These are phyloP conservation scores for Penicillium occitanis DNA, from an alignment of 2,329 filamentous ascomycete species.

Conservation along the genomic window DNA sequence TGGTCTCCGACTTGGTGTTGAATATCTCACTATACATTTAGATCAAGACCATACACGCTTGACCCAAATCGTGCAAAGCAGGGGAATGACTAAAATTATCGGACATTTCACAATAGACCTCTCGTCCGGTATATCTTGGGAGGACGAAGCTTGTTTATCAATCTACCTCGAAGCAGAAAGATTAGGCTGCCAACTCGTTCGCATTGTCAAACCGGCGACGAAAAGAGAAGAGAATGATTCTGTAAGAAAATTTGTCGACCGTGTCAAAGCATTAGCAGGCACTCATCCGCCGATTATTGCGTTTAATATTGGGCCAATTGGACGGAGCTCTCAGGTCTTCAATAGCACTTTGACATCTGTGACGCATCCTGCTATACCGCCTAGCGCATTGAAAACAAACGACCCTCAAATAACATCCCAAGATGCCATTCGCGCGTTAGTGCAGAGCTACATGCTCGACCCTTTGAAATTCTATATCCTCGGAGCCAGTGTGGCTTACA, in stretches of 20 bases:
- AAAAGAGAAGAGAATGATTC: conserved; percentile 41
- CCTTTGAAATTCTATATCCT: conserved; percentile 45
- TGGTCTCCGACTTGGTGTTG: conserved; percentile 41
- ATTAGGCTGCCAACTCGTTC: conserved; percentile 42
- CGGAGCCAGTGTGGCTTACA: conserved; percentile 43
- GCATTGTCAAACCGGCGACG: conserved; percentile 37
- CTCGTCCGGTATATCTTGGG: conserved; percentile 34
- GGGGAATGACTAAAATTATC: conserved; percentile 44
- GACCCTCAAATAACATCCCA: conserved; percentile 40
- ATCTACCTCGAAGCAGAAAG: conserved; percentile 38
- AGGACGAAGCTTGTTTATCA: conserved; percentile 35
- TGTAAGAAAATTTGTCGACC: conserved; percentile 39
- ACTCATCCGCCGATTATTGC: conserved; percentile 39
- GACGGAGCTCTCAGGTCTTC: conserved; percentile 47
- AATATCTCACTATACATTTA: conserved; percentile 43
- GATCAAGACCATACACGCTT: conserved; percentile 32
- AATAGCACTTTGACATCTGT: conserved; percentile 44
- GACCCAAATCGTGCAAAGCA: conserved; percentile 31
- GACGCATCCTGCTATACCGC: conserved; percentile 40
- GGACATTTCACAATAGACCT: conserved; percentile 38
- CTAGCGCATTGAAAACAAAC: conserved; percentile 25
- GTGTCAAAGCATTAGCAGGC: conserved; percentile 34
- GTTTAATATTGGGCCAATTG: conserved; percentile 42
- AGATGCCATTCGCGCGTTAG: conserved; percentile 41
- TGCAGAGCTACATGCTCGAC: conserved; percentile 44